Base-by-base conservation (phyloP, 371 early-diverging fungal genomes). In the Coemansia sp. region DNA sequence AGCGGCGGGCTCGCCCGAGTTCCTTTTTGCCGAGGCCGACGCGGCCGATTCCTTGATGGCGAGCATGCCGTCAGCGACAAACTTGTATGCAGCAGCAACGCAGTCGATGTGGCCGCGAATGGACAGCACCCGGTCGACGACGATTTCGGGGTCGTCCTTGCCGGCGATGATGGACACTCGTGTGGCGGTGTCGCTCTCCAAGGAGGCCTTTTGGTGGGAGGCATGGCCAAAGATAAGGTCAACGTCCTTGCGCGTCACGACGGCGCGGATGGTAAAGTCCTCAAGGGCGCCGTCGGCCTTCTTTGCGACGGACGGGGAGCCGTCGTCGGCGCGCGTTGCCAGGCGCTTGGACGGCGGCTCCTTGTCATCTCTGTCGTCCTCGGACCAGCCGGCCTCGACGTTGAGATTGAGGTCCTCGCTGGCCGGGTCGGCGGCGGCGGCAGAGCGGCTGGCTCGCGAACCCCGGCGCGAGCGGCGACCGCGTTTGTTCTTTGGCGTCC, bases 241-340 rank as follows among this genome's bases (percentile, higher is more conserved):
- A 9, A 72, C 65, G 36, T 76, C 76, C 40, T 76, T 72, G 20
- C 72, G 67, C 12, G 71, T 72, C 31, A 76, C 76, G 14, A 76
- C 76, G 3, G 68, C 59, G 38, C 76, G 67, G 9, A 76, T 48
- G 16, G 75, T 64, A 65, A 76, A 76, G 59, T 50, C 57, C 5
- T 61, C 54, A 4, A 72, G 61, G 36, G 57, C 45, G 31, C 38
- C 39, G n/a, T 30, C 26, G 2, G 47, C 26, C 56, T 56, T 63
- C 42, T 62, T 65, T 14, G 53, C 58, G 2, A 63, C 57, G 1
- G 43, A 40, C 10, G 71, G 65, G 16, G 34, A 54, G n/a, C 65
- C 55, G 40, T 47, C 57, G 5, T 45, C 57, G 6, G 54, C 39
- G 11, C 16, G 43, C 4, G 72, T 59, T 1, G 70, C 71, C 5